phyloP scores from a whole-genome alignment of 352 stramenopile genomes.

The Phytophthora ramorum region DNA sequence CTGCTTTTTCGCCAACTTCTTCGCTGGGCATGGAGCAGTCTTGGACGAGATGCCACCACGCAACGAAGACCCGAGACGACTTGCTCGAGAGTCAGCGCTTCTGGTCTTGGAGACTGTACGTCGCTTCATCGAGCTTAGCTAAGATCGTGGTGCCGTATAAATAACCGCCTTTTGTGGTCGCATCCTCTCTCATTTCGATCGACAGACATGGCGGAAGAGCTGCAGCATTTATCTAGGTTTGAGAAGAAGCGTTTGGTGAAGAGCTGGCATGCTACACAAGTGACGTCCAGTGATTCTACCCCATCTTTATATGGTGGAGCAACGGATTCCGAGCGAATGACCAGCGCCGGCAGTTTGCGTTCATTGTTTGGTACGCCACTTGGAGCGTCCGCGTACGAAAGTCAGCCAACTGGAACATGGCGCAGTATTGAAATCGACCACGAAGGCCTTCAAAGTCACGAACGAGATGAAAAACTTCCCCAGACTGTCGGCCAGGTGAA shows the following conservation, averaged over 20 bases:
- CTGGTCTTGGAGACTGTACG: conserved; percentile 9
- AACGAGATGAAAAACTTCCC: conserved; percentile 18
- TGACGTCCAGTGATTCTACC: not conserved
- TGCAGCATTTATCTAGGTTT: conserved; percentile 31
- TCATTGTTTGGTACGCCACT: conserved; percentile 27
- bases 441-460: not conserved
- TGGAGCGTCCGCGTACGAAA: conserved; percentile 28
- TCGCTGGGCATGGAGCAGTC: conserved; percentile 1
- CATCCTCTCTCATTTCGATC: not conserved
- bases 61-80: conserved; percentile 1
- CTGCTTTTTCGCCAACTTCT: conserved; percentile 24
- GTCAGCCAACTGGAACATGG: conserved; percentile 12
- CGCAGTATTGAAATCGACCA: conserved; percentile 4
- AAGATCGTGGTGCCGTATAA: conserved; percentile 24
- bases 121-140: conserved; percentile 28
- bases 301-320: not conserved
- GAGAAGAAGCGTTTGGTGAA: conserved; percentile 50
- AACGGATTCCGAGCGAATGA: conserved; percentile 1
- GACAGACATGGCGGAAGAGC: conserved; percentile 26
- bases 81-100: not conserved
- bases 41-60: not conserved
- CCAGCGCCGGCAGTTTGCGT: conserved; percentile 8
- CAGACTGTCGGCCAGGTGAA: conserved; percentile 57
- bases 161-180: conserved; percentile 7
- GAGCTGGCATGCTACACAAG: conserved; percentile 34